phyloP scores from a whole-genome alignment of 2,329 filamentous ascomycete genomes.

The Fusarium armeniacum region DNA sequence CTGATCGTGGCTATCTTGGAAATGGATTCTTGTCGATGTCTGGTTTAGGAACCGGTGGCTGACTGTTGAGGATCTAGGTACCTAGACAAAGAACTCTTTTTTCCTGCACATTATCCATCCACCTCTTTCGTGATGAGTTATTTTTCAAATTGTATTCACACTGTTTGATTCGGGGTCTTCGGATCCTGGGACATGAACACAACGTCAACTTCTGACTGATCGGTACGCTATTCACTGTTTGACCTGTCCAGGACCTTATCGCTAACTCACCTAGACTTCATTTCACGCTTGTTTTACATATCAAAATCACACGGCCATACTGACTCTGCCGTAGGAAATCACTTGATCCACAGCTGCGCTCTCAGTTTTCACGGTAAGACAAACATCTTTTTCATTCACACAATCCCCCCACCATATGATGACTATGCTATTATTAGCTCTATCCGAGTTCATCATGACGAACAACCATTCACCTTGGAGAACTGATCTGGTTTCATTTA shows the following conservation, averaged over 20 bases:
- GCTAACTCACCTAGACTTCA: slow-evolving; percentile 39
- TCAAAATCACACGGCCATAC: slow-evolving; percentile 14
- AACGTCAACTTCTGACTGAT: slow-evolving; percentile 68
- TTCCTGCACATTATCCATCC: slow-evolving; percentile 24
- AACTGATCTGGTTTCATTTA: slow-evolving; percentile 62
- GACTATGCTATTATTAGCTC: slow-evolving; percentile 63
- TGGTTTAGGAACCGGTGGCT: slow-evolving; percentile 48
- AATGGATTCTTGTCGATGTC: slow-evolving; percentile 50
- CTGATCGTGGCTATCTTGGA: slow-evolving; percentile 64
- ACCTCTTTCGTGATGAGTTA: slow-evolving; percentile 62
- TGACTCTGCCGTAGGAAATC: slow-evolving; percentile 37
- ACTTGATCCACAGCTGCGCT: not conserved
- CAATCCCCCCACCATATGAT: slow-evolving; percentile 60
- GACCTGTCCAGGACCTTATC: not conserved
- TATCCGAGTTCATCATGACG: slow-evolving; percentile 68
- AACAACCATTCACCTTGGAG: slow-evolving; percentile 72
- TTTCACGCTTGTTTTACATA: not conserved
- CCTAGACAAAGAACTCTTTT: slow-evolving; percentile 45
- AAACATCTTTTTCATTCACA: slow-evolving; percentile 2
- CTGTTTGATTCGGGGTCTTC: slow-evolving; percentile 66
- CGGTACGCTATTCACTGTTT: slow-evolving; percentile 51
- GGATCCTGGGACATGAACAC: slow-evolving; percentile 66
- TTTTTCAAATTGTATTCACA: slow-evolving; percentile 67
- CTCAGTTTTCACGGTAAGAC: slow-evolving; percentile 28
- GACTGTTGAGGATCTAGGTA: slow-evolving; percentile 55